Conservation (phyloP, 1,284 basidiomycete genomes). For the Ceratorhiza oryzae-sativae region DNA sequence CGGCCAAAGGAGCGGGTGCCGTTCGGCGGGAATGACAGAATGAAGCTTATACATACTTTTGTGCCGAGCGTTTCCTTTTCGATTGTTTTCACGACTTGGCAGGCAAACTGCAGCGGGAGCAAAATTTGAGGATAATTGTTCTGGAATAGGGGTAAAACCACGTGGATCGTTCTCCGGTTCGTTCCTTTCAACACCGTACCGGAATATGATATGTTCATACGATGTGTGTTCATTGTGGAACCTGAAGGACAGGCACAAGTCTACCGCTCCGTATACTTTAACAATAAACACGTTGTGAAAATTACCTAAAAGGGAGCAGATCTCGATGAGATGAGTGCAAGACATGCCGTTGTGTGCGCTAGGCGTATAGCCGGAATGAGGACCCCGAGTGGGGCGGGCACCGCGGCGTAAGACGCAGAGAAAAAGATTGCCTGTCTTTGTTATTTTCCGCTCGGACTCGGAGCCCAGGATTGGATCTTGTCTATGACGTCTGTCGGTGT, state of each 20-base stretch:
- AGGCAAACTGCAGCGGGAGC: not conserved
- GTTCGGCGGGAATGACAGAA: not conserved
- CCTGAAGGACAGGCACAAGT: not conserved
- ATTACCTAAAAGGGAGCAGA: not conserved
- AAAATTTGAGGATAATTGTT: slow-evolving; percentile 1
- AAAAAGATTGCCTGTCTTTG: not conserved
- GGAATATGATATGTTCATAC: not conserved
- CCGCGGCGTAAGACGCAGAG: not conserved
- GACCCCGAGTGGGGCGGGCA: not conserved
- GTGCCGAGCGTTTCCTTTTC: not conserved
- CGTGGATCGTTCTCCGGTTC: not conserved
- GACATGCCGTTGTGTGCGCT: too few relatives aligned
- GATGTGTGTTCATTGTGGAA: not conserved
- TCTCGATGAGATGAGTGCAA: not conserved
- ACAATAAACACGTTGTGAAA: not conserved
- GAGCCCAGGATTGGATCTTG: too few relatives aligned
- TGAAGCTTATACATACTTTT: not conserved
- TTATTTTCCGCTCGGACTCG: too few relatives aligned
- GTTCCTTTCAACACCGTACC: slow-evolving; percentile 10
- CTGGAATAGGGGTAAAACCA: not conserved
- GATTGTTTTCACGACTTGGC: not conserved
- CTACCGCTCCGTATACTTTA: not conserved
- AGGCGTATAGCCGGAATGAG: not conserved
- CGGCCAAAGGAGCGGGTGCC: not conserved
- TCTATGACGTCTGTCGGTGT: not conserved